Percentiles rank a stretch among this genome's conserved stretches.
Evolutionary conservation across 2,329 filamentous ascomycete genomes (phyloP).

Genomic region (Botrytis hyacinthi): DNA sequence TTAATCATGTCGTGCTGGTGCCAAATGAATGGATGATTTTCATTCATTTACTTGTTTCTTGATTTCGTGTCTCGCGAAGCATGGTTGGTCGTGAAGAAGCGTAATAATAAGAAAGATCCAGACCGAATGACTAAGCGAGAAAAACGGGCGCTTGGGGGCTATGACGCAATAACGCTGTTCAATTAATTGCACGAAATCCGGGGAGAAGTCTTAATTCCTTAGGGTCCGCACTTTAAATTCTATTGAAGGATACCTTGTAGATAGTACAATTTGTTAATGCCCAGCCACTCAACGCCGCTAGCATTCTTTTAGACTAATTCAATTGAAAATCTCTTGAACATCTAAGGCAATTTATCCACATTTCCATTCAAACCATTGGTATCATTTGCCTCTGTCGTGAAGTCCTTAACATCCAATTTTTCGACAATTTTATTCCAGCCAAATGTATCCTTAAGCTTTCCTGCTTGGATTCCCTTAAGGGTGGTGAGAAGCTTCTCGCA

Average conservation of each 20-base stretch:
- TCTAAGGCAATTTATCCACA: constrained; percentile 27
- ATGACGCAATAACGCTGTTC: not conserved
- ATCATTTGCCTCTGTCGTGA: constrained; percentile 30
- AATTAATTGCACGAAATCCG: not conserved
- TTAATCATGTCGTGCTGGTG: not conserved
- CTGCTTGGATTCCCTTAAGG: constrained; percentile 82
- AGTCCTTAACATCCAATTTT: constrained; percentile 34
- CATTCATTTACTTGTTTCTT: not conserved
- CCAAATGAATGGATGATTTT: not conserved
- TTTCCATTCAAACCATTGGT: constrained; percentile 24
- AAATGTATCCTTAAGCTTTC: constrained; percentile 66
- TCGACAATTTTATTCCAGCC: constrained; percentile 39
- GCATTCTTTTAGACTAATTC: not conserved
- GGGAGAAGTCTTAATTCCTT: not conserved
- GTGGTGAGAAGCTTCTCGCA: constrained; percentile 70
- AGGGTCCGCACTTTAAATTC: not conserved
- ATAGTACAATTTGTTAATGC: constrained; percentile 5
- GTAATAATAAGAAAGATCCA: not conserved
- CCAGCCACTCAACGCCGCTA: not conserved
- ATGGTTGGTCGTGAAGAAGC: not conserved
- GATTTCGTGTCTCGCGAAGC: not conserved
- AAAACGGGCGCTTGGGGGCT: not conserved
- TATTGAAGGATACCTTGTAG: not conserved
- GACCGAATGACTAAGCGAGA: not conserved
- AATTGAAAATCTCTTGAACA: not conserved